A percentile compares a stretch with the other conserved stretches of the same genome.
phyloP scores from a whole-genome alignment of 208 protist genomes.

The Acanthamoeba rhysodes region DNA sequence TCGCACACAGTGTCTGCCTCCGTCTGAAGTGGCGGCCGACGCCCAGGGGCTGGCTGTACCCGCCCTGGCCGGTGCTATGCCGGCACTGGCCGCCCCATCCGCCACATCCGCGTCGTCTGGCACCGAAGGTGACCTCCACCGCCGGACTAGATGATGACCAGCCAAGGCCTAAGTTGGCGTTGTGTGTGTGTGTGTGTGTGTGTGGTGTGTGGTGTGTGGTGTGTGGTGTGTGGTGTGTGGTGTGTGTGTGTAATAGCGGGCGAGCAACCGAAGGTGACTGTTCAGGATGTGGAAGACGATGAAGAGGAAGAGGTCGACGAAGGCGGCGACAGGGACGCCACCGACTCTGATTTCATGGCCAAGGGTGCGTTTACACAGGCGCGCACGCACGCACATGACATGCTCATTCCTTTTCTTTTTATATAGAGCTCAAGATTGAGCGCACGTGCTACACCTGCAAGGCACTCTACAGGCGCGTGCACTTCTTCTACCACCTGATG shows the following conservation, averaged over 20 bases:
- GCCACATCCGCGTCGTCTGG: neutral
- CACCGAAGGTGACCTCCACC: neutral
- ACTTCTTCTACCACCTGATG: slow-evolving; percentile 98
- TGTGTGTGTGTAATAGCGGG: neutral
- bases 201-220: neutral
- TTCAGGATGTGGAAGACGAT: neutral
- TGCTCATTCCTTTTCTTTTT: neutral
- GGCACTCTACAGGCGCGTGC: slow-evolving; percentile 88
- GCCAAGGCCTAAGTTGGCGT: too few species aligned
- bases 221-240: neutral
- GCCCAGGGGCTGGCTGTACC: slow-evolving; percentile 14
- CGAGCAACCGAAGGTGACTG: neutral
- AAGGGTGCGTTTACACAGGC: neutral
- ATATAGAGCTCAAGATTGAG: neutral
- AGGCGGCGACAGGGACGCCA: neutral
- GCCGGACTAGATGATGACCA: too few species aligned
- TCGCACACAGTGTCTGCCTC: neutral
- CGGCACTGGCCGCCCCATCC: neutral
- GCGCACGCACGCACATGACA: neutral
- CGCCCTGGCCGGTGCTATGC: neutral
- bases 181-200: too few species aligned
- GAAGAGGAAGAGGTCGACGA: neutral
- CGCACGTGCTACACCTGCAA: slow-evolving; percentile 25
- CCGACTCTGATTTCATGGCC: slow-evolving; percentile 12
- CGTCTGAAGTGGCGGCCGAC: slow-evolving; percentile 22